phyloP scores from a whole-genome alignment of 192 early-diverging fungal species.

The Podila epicladia region DNA sequence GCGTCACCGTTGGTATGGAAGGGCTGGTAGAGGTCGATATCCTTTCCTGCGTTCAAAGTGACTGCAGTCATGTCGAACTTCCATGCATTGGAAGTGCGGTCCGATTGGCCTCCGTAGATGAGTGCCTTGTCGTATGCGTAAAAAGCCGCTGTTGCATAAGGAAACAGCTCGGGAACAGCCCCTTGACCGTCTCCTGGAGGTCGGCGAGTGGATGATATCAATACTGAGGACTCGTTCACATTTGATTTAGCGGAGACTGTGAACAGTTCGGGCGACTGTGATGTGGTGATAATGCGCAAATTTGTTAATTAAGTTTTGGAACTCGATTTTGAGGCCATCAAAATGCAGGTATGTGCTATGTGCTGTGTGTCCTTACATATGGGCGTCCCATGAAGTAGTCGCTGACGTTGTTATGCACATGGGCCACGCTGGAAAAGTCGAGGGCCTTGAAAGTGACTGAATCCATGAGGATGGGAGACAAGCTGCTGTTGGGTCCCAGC shows the following conservation, averaged over 20 bases:
- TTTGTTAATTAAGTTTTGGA: too few relatives aligned
- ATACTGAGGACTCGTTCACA: neutral
- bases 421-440: constrained; percentile 12
- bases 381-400: constrained; percentile 29
- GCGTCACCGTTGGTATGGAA: neutral
- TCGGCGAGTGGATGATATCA: constrained; percentile 8
- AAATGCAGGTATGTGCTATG: too few relatives aligned
- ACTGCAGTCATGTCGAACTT: constrained; percentile 11
- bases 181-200: neutral
- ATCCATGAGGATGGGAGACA: neutral
- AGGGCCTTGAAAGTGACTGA: neutral
- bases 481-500: constrained; percentile 3
- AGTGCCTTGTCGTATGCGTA: neutral
- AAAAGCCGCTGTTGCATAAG: constrained; percentile 29
- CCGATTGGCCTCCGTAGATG: constrained; percentile 27
- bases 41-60: neutral
- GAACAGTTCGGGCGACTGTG: neutral
- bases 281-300: neutral
- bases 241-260: constrained; percentile 2
- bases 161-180: constrained; percentile 12
- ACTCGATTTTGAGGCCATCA: too few relatives aligned
- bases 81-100: constrained; percentile 23
- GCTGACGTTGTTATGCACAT: constrained; percentile 9
- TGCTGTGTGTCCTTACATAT: neutral
- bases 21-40: constrained; percentile 15